phyloP scores from a whole-genome alignment of 169 alveolate genomes.

The Plasmodium falciparum region DNA sequence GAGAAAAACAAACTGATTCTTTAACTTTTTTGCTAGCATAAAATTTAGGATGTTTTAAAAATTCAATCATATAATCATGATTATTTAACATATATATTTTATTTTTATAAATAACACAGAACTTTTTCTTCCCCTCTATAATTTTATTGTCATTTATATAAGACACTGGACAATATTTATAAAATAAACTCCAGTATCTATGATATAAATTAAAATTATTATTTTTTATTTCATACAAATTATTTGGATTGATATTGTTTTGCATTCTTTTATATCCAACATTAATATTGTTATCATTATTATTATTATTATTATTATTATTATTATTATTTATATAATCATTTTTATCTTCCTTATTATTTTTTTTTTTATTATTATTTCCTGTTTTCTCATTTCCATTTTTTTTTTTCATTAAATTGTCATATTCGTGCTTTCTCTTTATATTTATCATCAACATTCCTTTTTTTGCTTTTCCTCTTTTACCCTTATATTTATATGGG shows the following conservation, averaged over 20 bases:
- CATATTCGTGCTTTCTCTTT: background rate
- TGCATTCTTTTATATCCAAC: background rate
- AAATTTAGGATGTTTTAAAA: slow-evolving; percentile 50
- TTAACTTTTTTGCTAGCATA: slow-evolving; percentile 55
- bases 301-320: background rate
- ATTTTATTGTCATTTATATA: slow-evolving; percentile 49
- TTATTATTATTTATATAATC: background rate
- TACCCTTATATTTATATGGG: slow-evolving; percentile 21
- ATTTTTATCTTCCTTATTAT: background rate
- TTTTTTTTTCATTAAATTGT: background rate
- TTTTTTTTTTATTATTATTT: background rate
- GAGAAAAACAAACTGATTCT: slow-evolving; percentile 16
- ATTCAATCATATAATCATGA: slow-evolving; percentile 38
- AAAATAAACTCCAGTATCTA: slow-evolving; percentile 38
- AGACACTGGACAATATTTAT: slow-evolving; percentile 66
- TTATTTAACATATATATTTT: slow-evolving; percentile 36
- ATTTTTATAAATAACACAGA: slow-evolving; percentile 28
- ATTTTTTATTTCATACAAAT: background rate
- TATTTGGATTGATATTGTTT: no score
- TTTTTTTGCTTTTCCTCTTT: background rate
- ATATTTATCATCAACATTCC: slow-evolving; percentile 14
- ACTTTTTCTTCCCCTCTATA: slow-evolving; percentile 28
- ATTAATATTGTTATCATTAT: background rate
- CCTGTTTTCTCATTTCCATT: background rate
- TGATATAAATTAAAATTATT: slow-evolving; percentile 13